Evolutionary conservation across 129 eudicot species (phyloP), one percentile per base, ranked within the genome.

Genomic region (Flaveria sonorensis): DNA sequence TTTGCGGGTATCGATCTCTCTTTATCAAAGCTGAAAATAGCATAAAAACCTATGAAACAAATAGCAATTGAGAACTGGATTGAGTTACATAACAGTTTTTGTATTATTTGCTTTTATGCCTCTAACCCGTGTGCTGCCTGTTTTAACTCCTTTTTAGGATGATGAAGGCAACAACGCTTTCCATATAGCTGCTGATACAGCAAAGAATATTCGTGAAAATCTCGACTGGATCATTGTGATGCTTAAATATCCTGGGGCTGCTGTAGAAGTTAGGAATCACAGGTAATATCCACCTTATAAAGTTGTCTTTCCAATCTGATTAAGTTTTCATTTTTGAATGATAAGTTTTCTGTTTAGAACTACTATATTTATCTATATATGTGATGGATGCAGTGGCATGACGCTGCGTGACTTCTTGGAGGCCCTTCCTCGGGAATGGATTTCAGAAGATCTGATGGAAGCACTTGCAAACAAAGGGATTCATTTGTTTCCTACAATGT

Each of bases 91-190:
- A 66, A 47, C 14, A 6, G 11, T 10, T 63, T 64, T 75, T 3
- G 19, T 55, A 52, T n/a, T n/a, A 30, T 30, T 30, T 30, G 36
- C 6, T 30, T 30, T 55, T 20, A 53, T 72, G 30, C 19, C 13
- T 72, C 36, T 39, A 53, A 55, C 63, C 13, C 7, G 6, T 1
- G 11, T 74, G 71, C 57, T 26, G 63, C 45, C 59, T 72, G 71
- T 14, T 63, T 71, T 39, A n/a, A 42, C n/a, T 65, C 1, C 51
- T 30, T 70, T 42, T 71, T 86, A 94, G 98, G 97, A 94, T 84
- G 98, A 94, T 85, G 98, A 94, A 79, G 98, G 97, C 64, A 89
- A 94, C 73, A 91, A 94, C 85, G 98, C 98, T 81, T 94, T 91
- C 75, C 98, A 94, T 84, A 91, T 94, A 83, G 98, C 98, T 70